These are phyloP conservation scores for Puccinia triticina DNA, from an alignment of 1,284 basidiomycete genomes.

Conservation along the genomic window DNA sequence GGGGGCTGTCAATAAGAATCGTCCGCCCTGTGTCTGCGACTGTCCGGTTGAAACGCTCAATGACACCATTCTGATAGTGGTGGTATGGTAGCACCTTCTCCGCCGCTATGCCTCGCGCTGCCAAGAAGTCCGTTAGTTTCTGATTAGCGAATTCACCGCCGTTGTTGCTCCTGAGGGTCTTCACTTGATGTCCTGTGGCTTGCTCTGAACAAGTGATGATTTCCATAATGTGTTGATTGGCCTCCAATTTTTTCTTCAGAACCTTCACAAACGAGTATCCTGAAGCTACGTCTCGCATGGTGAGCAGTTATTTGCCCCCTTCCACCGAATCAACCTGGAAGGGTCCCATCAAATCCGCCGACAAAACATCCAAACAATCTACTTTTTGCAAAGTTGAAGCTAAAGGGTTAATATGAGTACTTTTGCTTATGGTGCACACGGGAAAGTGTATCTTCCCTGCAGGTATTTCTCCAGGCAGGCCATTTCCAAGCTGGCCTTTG, in stretches of 20 bases:
- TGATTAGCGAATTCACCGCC: slow-evolving; percentile 17
- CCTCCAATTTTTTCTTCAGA: background rate
- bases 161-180: background rate
- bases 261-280: background rate
- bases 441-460: background rate
- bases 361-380: background rate
- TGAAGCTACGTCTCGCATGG: background rate
- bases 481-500: background rate
- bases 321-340: background rate
- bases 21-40: background rate
- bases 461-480: background rate
- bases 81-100: background rate
- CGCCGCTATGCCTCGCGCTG: background rate
- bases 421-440: background rate
- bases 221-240: background rate
- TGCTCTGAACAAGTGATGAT: background rate
- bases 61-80: slow-evolving; percentile 18
- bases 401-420: background rate
- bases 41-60: slow-evolving; percentile 24
- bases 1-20: background rate
- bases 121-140: background rate
- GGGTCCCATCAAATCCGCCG: background rate
- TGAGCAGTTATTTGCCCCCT: background rate
- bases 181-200: background rate
- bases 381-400: background rate